Conservation (phyloP, 257 asterid genomes). For the Primulina tabacum region DNA sequence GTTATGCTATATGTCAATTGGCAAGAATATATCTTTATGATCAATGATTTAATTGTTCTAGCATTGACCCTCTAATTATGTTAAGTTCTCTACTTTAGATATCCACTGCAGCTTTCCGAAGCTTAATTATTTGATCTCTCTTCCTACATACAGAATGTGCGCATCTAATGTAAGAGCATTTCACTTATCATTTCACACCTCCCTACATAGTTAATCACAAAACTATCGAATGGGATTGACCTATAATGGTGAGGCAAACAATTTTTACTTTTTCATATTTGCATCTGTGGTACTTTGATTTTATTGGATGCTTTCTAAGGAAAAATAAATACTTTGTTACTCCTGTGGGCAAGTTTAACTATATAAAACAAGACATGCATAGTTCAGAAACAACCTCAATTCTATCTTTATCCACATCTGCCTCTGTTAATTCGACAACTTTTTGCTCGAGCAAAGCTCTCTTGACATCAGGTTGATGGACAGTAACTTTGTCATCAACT, state of each 20-base stretch:
- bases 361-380: not conserved
- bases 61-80: not conserved
- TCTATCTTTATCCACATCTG: constrained; percentile 79
- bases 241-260: not conserved
- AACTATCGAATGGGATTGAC: not conserved
- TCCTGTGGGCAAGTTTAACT: not conserved
- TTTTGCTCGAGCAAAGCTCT: constrained; percentile 60
- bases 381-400: constrained; percentile 59
- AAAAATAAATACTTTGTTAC: not conserved
- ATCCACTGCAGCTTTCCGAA: not conserved
- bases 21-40: not conserved
- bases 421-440: constrained; percentile 52
- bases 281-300: constrained; percentile 8
- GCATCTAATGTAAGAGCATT: not conserved
- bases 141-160: not conserved
- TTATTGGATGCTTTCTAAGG: constrained; percentile 7
- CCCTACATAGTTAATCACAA: not conserved
- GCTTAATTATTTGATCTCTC: not conserved
- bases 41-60: not conserved
- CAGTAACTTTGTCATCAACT: constrained; percentile 32
- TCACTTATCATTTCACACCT: not conserved
- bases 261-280: constrained; percentile 1
- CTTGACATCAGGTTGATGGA: constrained; percentile 49
- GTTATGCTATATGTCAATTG: not conserved
- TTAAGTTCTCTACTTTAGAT: not conserved